Conservation (phyloP, 306 rosid genomes). For the Comarum palustre region DNA sequence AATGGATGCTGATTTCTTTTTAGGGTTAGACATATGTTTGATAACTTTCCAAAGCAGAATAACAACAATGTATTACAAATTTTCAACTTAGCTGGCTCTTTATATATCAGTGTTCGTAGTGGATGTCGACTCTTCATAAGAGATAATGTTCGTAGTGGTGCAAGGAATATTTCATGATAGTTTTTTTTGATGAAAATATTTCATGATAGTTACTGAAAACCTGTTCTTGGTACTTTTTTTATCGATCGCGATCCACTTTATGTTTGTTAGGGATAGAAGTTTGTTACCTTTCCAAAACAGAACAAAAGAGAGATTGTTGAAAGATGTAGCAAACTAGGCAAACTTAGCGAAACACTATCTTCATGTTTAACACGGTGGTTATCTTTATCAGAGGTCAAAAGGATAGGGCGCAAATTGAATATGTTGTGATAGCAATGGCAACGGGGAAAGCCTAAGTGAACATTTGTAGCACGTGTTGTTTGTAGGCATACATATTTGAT, state of each 20-base stretch:
- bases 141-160: neutral
- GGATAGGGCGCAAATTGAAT: neutral
- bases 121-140: too few species aligned
- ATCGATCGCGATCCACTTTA: neutral
- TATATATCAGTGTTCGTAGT: too few species aligned
- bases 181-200: too few species aligned
- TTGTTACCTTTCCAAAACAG: neutral
- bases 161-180: neutral
- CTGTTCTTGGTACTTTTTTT: neutral
- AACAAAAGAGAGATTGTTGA: constrained; percentile 11
- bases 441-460: neutral
- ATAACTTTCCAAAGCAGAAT: neutral
- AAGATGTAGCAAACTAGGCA: neutral
- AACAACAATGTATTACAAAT: neutral
- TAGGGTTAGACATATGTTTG: neutral
- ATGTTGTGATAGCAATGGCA: neutral
- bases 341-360: neutral
- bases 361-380: constrained; percentile 1
- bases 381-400: neutral
- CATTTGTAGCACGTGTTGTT: neutral
- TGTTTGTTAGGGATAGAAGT: neutral
- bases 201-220: neutral
- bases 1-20: too few species aligned
- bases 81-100: neutral
- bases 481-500: neutral